Evolutionary conservation across 148 eudicot genomes (phyloP).

Genomic region (Heliosperma pusillum): DNA sequence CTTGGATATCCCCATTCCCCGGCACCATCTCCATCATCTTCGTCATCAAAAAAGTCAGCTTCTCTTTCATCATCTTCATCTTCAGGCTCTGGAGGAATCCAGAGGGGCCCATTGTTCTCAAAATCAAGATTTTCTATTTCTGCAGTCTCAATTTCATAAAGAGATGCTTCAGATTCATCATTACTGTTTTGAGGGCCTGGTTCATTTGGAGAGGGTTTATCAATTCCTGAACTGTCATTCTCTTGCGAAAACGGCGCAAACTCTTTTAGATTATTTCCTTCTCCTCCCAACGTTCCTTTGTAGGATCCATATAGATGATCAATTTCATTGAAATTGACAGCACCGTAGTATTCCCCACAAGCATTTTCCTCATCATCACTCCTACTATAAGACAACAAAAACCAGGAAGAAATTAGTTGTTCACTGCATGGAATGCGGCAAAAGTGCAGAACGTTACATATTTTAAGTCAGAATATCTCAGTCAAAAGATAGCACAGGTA

Average conservation of each 20-base stretch:
- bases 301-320: slow-evolving; percentile 42
- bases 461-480: not conserved
- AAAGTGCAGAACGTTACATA: not conserved
- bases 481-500: not conserved
- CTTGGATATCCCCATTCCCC: slow-evolving; percentile 84
- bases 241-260: slow-evolving; percentile 32
- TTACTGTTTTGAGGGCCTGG: slow-evolving; percentile 36
- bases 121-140: slow-evolving; percentile 79
- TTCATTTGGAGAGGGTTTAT: slow-evolving; percentile 40
- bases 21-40: slow-evolving; percentile 52
- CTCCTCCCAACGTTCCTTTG: slow-evolving; percentile 45
- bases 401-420: slow-evolving; percentile 1
- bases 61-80: slow-evolving; percentile 87
- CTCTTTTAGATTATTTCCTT: slow-evolving; percentile 40
- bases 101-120: slow-evolving; percentile 81
- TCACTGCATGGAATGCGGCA: not conserved
- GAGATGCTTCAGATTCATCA: slow-evolving; percentile 62
- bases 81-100: slow-evolving; percentile 99
- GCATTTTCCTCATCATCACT: slow-evolving; percentile 58
- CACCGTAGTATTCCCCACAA: slow-evolving; percentile 47
- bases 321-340: slow-evolving; percentile 44
- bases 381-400: slow-evolving; percentile 35
- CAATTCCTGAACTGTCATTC: slow-evolving; percentile 38
- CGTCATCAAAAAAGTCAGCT: slow-evolving; percentile 50
- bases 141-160: slow-evolving; percentile 46